Percentiles rank a stretch among this genome's conserved stretches.
These are phyloP conservation scores for Sporothrix luriei DNA, from an alignment of 2,329 filamentous ascomycete species.

Conservation along the genomic window DNA sequence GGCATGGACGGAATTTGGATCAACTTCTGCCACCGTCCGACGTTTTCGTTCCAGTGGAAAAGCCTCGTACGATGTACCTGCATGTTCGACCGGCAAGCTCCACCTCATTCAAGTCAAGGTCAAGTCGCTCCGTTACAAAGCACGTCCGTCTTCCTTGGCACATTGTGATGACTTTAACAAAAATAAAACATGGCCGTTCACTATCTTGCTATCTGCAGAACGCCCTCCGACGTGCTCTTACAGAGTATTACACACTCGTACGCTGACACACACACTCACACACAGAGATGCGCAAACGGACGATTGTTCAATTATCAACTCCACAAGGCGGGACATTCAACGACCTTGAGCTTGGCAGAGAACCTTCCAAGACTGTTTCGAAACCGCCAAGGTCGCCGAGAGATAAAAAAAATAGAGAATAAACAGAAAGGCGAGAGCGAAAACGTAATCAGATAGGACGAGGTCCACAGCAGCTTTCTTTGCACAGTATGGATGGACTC, in stretches of 20 bases:
- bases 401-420: not conserved
- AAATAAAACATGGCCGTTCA: too few relatives aligned
- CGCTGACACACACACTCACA: not conserved
- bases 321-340: not conserved
- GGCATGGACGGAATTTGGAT: not conserved
- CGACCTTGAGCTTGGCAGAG: not conserved
- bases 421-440: too few relatives aligned
- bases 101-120: not conserved
- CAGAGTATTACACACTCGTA: too few relatives aligned
- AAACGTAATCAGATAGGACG: too few relatives aligned
- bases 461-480: too few relatives aligned
- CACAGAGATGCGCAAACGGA: constrained; percentile 5
- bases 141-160: not conserved
- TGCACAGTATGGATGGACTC: too few relatives aligned
- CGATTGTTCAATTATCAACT: not conserved
- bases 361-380: not conserved
- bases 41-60: not conserved
- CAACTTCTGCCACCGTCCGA: constrained; percentile 6
- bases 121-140: too few relatives aligned
- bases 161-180: not conserved
- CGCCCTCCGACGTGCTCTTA: too few relatives aligned
- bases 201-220: too few relatives aligned
- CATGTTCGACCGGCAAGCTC: not conserved
- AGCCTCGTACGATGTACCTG: not conserved
- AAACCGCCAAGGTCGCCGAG: constrained; percentile 4